A percentile compares a stretch with the other conserved stretches of the same genome.
Conservation (phyloP, 1,284 basidiomycete genomes). For the Hymenochaete sp. region DNA sequence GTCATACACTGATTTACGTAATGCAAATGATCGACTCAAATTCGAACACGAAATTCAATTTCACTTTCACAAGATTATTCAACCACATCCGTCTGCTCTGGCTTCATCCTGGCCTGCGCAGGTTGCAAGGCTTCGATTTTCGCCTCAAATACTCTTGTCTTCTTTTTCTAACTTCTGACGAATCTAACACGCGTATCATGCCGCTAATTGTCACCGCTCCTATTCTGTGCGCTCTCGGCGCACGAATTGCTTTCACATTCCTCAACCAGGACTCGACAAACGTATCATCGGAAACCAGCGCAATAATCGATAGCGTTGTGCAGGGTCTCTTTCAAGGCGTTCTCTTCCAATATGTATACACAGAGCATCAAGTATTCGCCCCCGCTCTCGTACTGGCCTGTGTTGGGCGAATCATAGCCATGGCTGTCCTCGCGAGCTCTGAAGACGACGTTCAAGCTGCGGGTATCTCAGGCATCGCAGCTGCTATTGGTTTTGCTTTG, state of each 20-base stretch:
- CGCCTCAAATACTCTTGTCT: neutral
- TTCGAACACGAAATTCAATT: no score
- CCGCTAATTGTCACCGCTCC: slow-evolving; percentile 33
- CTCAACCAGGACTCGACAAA: slow-evolving; percentile 35
- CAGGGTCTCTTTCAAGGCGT: slow-evolving; percentile 68
- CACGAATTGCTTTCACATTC: slow-evolving; percentile 57
- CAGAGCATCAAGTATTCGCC: slow-evolving; percentile 43
- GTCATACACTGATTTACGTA: neutral
- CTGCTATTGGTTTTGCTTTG: slow-evolving; percentile 11
- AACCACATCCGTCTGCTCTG: neutral
- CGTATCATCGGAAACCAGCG: neutral
- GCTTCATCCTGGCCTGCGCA: slow-evolving; percentile 2
- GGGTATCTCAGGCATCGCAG: slow-evolving; percentile 31
- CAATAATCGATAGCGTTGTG: slow-evolving; percentile 50
- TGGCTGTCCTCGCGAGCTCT: slow-evolving; percentile 45
- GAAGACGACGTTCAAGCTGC: slow-evolving; percentile 46
- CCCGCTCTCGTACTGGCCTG: slow-evolving; percentile 49
- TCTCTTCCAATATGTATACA: slow-evolving; percentile 56
- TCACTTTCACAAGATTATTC: neutral
- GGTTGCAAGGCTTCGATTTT: slow-evolving; percentile 8
- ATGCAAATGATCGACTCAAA: no score
- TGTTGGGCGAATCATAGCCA: slow-evolving; percentile 47
- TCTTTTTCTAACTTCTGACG: neutral
- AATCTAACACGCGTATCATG: slow-evolving; percentile 9
- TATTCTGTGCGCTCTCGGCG: slow-evolving; percentile 49